Conservation (phyloP, 371 early-diverging fungal genomes). For the Mucor piriformis region DNA sequence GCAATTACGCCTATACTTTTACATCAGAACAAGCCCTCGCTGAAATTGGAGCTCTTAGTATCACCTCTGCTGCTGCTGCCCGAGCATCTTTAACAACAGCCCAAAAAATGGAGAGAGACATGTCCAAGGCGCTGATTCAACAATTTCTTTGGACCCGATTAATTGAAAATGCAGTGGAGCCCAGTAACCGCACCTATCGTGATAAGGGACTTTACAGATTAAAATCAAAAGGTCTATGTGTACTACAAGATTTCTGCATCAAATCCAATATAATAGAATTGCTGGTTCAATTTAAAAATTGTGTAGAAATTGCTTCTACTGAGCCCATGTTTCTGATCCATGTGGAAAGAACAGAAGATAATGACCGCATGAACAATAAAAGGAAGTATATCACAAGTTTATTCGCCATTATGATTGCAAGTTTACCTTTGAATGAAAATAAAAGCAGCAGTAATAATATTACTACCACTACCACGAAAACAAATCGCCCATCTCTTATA, state of each 20-base stretch:
- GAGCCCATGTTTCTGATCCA: slow-evolving; percentile 12
- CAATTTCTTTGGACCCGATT: slow-evolving; percentile 61
- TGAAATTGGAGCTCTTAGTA: slow-evolving; percentile 31
- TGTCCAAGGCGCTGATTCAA: slow-evolving; percentile 66
- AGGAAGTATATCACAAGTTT: slow-evolving; percentile 10
- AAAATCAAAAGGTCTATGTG: slow-evolving; percentile 61
- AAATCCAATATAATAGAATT: slow-evolving; percentile 7
- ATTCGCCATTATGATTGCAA: slow-evolving; percentile 28
- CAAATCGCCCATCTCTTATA: neutral
- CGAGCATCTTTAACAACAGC: slow-evolving; percentile 47
- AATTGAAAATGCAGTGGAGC: slow-evolving; percentile 55
- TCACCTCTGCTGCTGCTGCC: neutral
- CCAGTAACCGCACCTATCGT: slow-evolving; percentile 49
- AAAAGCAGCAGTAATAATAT: neutral
- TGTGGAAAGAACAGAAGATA: slow-evolving; percentile 15
- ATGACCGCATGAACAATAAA: slow-evolving; percentile 17
- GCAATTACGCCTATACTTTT: slow-evolving; percentile 43
- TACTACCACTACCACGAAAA: neutral
- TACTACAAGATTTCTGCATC: slow-evolving; percentile 48
- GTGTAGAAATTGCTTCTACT: neutral
- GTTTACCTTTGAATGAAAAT: slow-evolving; percentile 17
- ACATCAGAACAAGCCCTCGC: slow-evolving; percentile 53
- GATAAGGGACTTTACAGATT: slow-evolving; percentile 59
- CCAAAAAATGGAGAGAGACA: slow-evolving; percentile 61
- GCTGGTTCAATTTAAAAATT: neutral